Percentiles rank a stretch among this genome's conserved stretches.
Evolutionary conservation across 441 rosid genomes (phyloP).

Genomic region (Dalechampia spathulata): DNA sequence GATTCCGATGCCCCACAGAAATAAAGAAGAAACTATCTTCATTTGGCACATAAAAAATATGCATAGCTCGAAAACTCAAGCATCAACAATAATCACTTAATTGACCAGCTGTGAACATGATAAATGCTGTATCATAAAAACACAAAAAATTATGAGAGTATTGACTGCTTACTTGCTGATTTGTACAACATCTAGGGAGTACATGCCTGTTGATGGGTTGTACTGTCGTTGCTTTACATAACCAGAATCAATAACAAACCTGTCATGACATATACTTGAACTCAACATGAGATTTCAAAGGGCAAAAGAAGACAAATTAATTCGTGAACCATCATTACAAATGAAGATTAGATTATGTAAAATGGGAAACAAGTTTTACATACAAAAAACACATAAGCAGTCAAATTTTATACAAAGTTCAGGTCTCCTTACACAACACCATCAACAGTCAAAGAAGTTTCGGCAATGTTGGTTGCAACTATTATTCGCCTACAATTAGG

Average conservation of each 20-base stretch:
- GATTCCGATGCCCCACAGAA: not conserved
- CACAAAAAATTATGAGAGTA: not conserved
- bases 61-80: not conserved
- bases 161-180: conserved; percentile 83
- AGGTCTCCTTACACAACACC: conserved; percentile 92
- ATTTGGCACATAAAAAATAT: not conserved
- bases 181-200: conserved; percentile 90
- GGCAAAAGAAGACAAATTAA: conserved; percentile 2
- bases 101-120: not conserved
- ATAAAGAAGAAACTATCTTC: not conserved
- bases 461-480: conserved; percentile 95
- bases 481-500: conserved; percentile 92
- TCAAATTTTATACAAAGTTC: conserved; percentile 10
- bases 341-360: not conserved
- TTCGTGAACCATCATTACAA: not conserved
- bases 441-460: conserved; percentile 96
- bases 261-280: conserved; percentile 27
- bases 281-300: not conserved
- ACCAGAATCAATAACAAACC: conserved; percentile 95
- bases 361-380: not conserved
- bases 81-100: not conserved
- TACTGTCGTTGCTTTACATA: conserved; percentile 95
- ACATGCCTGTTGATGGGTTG: conserved; percentile 94
- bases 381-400: conserved; percentile 5
- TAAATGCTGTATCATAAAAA: conserved; percentile 13